Percentiles rank a stretch among this genome's conserved stretches.
Conservation (phyloP, 768 basidiomycete genomes). For the Termitomyces sp. region DNA sequence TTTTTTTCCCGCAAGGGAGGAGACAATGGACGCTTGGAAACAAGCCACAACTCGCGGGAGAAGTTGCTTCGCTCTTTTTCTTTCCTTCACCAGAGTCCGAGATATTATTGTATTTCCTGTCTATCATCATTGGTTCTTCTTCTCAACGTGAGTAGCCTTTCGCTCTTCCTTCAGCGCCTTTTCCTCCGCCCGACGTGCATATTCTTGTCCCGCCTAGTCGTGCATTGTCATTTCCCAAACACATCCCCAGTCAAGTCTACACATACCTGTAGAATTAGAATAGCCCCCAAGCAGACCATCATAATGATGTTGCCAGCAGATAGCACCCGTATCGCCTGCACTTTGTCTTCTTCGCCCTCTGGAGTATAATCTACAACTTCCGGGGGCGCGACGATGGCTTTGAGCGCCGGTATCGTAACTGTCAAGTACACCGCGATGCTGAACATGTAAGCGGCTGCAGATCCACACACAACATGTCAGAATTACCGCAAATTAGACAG, state of each 20-base stretch:
- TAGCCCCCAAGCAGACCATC: constrained; percentile 55
- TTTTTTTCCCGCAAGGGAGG: not conserved
- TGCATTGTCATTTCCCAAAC: constrained; percentile 2
- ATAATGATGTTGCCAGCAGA: constrained; percentile 87
- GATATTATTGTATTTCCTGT: not conserved
- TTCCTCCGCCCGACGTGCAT: constrained; percentile 59
- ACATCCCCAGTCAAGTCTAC: constrained; percentile 14
- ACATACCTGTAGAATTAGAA: constrained; percentile 67
- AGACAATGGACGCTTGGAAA: not conserved
- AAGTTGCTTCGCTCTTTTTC: not conserved
- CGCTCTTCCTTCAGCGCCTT: constrained; percentile 25
- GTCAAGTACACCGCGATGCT: constrained; percentile 75
- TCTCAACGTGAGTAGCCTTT: constrained; percentile 16
- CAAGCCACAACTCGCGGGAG: constrained; percentile 1
- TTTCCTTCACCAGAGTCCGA: not conserved
- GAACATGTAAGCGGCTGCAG: constrained; percentile 67
- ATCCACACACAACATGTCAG: not conserved
- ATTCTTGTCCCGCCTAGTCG: constrained; percentile 78
- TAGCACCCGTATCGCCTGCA: constrained; percentile 76
- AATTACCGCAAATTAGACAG: not conserved
- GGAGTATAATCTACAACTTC: constrained; percentile 32
- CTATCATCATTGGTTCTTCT: constrained; percentile 32
- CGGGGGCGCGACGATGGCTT: constrained; percentile 63
- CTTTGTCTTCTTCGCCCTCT: constrained; percentile 50
- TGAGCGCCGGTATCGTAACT: constrained; percentile 73